Evolutionary conservation across 306 rosid genomes (phyloP), one percentile per base, ranked within the genome.

Genomic region (Trifolium pratense): DNA sequence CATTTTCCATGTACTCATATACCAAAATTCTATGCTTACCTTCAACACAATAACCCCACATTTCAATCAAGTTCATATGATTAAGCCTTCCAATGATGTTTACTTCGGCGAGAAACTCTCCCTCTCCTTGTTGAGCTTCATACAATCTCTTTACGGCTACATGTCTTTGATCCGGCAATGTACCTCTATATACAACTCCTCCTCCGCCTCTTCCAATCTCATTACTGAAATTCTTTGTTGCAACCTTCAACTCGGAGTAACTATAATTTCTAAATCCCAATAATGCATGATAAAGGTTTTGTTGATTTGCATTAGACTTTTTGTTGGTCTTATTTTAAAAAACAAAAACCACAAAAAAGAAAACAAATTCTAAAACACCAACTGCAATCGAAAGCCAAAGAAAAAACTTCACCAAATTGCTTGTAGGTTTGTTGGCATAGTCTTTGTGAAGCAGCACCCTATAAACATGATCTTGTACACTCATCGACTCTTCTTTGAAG

Each of bases 11-110:
- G 31, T 58, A 59, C 68, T 73, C 77, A 57, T 43, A 73, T 9
- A 59, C 77, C 32, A 73, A 43, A 3, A 73, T 12, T 26, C 68
- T 73, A 3, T 60, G 77, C 48, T 60, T 73, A 20, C 70, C 70
- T 39, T 59, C 70, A 39, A 34, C 66, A 56, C 75, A 71, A 71
- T 56, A 71, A 7, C 75, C 75, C 76, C 66, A 71, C 78, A 74
- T 48, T 63, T 74, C 72, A 36, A 74, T 64, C 78, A 74, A 51
- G 71, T 74, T 64, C 78, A 63, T 74, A 56, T 64, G 78, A 16
- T 66, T 60, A 60, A 60, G 42, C 14, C 23, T 31, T 60, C 66
- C 42, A 15, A 60, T 60, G 20, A 60, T 60, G 39, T 60, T 42
- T 37, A 66, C 68, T 29, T 76, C 80, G 5, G 74, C 80, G 13